Conservation (phyloP, 208 protist species). For the Acanthamoeba royreba region DNA sequence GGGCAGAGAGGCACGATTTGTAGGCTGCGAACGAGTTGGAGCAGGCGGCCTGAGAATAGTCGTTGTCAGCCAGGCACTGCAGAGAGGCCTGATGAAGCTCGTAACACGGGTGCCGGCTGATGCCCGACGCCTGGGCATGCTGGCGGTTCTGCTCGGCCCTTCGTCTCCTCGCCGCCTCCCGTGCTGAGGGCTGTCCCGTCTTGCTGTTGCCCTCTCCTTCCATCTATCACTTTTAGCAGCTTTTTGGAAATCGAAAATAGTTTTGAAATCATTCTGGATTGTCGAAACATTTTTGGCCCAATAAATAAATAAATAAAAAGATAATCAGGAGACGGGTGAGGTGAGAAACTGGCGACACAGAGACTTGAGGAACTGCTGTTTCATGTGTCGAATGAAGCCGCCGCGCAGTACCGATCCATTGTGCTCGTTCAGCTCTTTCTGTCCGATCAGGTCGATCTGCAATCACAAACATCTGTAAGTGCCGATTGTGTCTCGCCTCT, state of each 20-base stretch:
- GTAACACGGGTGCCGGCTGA: neutral
- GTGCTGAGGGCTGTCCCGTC: too few species aligned
- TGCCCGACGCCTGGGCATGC: neutral
- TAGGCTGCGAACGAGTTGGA: neutral
- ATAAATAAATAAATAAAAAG: too few species aligned
- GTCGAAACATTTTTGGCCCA: too few species aligned
- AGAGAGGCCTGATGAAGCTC: neutral
- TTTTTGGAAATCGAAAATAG: too few species aligned
- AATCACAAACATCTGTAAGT: neutral
- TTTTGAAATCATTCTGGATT: too few species aligned
- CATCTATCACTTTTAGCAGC: too few species aligned
- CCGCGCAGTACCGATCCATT: neutral
- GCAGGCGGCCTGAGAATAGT: neutral
- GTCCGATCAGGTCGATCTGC: neutral
- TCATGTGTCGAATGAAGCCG: constrained; percentile 17
- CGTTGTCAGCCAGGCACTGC: neutral
- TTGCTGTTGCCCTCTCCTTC: too few species aligned
- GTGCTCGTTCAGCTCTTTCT: constrained; percentile 29
- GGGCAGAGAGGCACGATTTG: neutral
- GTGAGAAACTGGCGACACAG: neutral
- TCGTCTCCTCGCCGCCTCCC: neutral
- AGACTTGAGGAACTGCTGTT: constrained; percentile 13
- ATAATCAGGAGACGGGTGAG: too few species aligned
- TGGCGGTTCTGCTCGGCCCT: neutral
- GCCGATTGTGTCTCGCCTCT: neutral